Percentiles rank a stretch among this genome's conserved stretches.
phyloP scores from a whole-genome alignment of 129 eudicot species.

The Solidago caesia region DNA sequence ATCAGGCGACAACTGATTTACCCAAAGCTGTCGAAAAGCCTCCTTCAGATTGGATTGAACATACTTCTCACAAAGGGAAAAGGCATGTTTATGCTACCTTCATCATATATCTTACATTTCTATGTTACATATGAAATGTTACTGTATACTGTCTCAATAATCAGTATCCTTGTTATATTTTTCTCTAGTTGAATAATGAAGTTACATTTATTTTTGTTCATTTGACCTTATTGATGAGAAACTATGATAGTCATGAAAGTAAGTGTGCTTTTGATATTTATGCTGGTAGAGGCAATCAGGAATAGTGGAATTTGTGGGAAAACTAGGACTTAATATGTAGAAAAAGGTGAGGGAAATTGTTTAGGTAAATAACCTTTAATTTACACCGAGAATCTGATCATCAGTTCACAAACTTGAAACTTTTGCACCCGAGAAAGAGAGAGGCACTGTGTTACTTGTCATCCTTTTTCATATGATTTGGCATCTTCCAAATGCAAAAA shows the following conservation, averaged over 20 bases:
- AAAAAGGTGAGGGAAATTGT: not conserved
- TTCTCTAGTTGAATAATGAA: not conserved
- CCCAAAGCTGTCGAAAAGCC: constrained; percentile 37
- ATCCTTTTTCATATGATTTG: too few species aligned
- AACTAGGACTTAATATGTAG: not conserved
- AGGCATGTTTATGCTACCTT: constrained; percentile 40
- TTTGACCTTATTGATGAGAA: not conserved
- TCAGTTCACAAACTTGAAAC: too few species aligned
- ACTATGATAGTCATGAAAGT: too few species aligned
- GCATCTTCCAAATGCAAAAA: too few species aligned
- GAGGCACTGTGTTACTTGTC: too few species aligned
- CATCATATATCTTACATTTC: not conserved
- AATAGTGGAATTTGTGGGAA: too few species aligned
- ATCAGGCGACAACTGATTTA: constrained; percentile 44
- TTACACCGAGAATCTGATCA: too few species aligned
- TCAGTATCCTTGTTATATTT: not conserved
- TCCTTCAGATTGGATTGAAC: constrained; percentile 72
- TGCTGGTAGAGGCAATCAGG: too few species aligned
- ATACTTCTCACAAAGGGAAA: constrained; percentile 69
- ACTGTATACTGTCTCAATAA: not conserved
- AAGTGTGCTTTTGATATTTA: too few species aligned
- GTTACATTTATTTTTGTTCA: not conserved
- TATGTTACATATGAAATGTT: not conserved
- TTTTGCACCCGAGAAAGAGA: too few species aligned
- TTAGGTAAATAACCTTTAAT: not conserved